Conservation (phyloP, 345 rosid genomes). For the Eucalyptus victrix region DNA sequence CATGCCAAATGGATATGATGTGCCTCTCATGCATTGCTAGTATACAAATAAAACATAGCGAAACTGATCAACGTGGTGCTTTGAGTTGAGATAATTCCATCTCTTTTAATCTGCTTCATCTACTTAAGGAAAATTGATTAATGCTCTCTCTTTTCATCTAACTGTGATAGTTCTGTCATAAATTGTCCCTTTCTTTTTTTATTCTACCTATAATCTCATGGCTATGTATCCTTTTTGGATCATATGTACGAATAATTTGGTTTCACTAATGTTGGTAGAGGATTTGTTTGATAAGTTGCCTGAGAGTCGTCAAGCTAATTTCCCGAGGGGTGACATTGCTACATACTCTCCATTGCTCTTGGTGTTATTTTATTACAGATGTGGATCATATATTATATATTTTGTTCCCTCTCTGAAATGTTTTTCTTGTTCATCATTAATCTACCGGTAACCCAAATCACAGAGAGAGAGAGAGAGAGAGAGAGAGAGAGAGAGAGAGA, state of each 20-base stretch:
- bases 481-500: not conserved
- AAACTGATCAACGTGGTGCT: not conserved
- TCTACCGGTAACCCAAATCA: not conserved
- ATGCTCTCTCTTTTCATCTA: not conserved
- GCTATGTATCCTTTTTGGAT: not conserved
- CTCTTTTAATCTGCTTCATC: not conserved
- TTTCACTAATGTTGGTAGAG: not conserved
- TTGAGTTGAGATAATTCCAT: not conserved
- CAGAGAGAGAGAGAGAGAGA: not conserved
- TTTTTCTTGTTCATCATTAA: not conserved
- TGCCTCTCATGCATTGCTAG: not conserved
- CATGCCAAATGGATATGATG: not conserved
- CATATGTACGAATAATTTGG: not conserved
- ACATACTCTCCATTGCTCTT: not conserved
- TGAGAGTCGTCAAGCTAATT: not conserved
- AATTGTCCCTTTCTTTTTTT: not conserved
- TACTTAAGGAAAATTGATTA: not conserved
- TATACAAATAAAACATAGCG: not conserved
- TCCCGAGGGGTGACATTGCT: not conserved
- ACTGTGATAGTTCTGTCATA: not conserved
- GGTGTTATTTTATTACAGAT: not conserved
- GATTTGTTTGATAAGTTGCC: not conserved
- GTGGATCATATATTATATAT: not conserved
- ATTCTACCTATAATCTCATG: not conserved
- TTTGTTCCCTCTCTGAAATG: not conserved